Base-by-base conservation (phyloP, 1,284 basidiomycete species). In the Boletus smithii region DNA sequence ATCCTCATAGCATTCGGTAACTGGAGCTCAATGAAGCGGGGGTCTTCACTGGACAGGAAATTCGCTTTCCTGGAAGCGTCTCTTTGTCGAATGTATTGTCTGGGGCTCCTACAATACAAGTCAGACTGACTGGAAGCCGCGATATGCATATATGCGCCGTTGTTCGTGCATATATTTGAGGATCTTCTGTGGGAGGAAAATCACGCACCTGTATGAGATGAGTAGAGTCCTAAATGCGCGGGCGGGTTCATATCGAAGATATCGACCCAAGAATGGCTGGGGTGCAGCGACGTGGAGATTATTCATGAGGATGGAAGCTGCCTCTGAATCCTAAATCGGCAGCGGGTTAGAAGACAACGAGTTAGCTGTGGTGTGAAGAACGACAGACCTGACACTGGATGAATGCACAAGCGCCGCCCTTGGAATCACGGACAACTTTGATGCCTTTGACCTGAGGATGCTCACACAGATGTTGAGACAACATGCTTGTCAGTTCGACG, bases 341-440 rank as follows among this genome's bases (percentile, higher is more conserved):
- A 27, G 38, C 29, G 23, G 50, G 48, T 54, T 43, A 55, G 50
- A 57, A 44, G 18, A 55, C 42, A 20, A 43, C 36, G 14, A 13
- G 9, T 17, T 24, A 35, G 44, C 10, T 11, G 17, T 22, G 7
- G 14, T 24, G 38, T 27, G 44, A 45, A 49, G 27, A 47, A 40
- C 27, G 23, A 48, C 73, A 42, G 58, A 86, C 87, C 73, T 87
- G 77, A 73, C 86, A 89, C 66, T 89, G 87, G 14, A 88, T 80
- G 62, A 90, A 90, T 40, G 87, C 87, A 59, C 87, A 88, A 30
- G 82, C 77, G 22, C 85, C 81, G 34, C 85, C 84, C 62, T 81
- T 84, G 48, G 74, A 76, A 62, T 90, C 86, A 48, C 81, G 81
- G 42, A 88, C 76, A 39, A 88, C 80, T 62, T 89, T 89, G 63